Evolutionary conservation across 2,329 filamentous ascomycete species (phyloP).

Genomic region (Neonectria sp.): DNA sequence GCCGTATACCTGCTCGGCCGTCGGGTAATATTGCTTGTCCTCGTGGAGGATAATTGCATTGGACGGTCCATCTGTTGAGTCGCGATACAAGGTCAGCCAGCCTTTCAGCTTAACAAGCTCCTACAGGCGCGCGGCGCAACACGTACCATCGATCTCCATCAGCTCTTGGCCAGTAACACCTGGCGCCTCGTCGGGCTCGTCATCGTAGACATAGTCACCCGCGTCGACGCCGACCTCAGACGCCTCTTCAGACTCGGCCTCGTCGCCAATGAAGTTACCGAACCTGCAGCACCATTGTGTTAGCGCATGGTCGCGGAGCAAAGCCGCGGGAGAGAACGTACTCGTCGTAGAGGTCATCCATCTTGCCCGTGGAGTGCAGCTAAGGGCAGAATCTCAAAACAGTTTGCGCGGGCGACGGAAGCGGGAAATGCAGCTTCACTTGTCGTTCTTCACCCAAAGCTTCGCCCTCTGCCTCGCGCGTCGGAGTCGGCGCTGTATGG

Average conservation of each 20-base stretch:
- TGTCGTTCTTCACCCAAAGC: conserved; percentile 41
- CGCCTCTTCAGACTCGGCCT: conserved; percentile 86
- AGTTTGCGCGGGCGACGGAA: conserved; percentile 39
- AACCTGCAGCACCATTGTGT: conserved; percentile 72
- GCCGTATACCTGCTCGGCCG: conserved; percentile 96
- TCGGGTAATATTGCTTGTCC: conserved; percentile 99
- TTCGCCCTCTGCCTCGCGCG: conserved; percentile 40
- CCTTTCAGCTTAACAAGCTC: conserved; percentile 10
- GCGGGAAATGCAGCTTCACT: conserved; percentile 36
- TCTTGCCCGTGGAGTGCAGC: conserved; percentile 54
- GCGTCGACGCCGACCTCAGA: conserved; percentile 83
- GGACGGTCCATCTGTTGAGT: conserved; percentile 79
- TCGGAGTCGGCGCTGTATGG: conserved; percentile 28
- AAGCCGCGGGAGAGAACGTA: conserved; percentile 53
- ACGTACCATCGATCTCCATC: conserved; percentile 90
- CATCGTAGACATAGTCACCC: conserved; percentile 86
- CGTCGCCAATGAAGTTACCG: conserved; percentile 98
- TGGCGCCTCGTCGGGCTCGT: conserved; percentile 77
- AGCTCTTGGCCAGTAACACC: conserved; percentile 82
- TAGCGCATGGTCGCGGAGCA: conserved; percentile 33
- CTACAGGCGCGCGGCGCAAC: conserved; percentile 3
- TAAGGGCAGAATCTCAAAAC: conserved; percentile 31
- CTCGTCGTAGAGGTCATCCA: conserved; percentile 99
- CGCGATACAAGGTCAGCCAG: conserved; percentile 44
- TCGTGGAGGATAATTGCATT: conserved; percentile 99